Conservation (phyloP, 768 basidiomycete species). For the Gymnopilus dilepis region DNA sequence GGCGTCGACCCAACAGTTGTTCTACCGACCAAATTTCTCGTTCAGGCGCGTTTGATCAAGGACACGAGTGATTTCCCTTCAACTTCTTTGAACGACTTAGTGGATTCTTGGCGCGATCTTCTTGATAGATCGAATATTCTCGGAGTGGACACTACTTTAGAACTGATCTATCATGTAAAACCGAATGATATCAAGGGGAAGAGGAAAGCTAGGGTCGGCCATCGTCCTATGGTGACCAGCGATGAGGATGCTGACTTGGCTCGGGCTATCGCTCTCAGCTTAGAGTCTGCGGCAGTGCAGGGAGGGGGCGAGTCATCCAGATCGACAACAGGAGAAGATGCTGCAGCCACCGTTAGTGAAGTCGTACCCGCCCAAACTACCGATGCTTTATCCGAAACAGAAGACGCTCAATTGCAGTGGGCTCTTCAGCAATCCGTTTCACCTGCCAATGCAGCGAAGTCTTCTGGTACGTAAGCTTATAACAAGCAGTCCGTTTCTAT, state of each 20-base stretch:
- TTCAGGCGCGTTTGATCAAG: constrained; percentile 40
- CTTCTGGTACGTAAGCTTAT: background rate
- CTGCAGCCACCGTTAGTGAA: background rate
- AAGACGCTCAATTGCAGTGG: constrained; percentile 15
- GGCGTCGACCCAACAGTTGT: constrained; percentile 44
- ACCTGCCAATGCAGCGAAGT: background rate
- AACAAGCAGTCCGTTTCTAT: background rate
- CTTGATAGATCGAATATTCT: constrained; percentile 34
- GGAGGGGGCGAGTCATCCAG: constrained; percentile 5
- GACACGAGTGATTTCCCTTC: constrained; percentile 25
- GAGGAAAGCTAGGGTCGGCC: constrained; percentile 10
- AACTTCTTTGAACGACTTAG: constrained; percentile 46
- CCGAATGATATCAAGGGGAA: constrained; percentile 28
- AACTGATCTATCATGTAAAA: constrained; percentile 58
- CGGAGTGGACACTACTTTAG: constrained; percentile 45
- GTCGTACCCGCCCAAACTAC: background rate
- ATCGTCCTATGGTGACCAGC: background rate
- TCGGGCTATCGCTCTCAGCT: constrained; percentile 25
- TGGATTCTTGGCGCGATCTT: constrained; percentile 34
- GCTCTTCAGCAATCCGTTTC: constrained; percentile 16
- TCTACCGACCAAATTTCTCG: constrained; percentile 59
- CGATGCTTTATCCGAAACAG: background rate
- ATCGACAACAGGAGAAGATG: background rate
- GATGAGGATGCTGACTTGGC: constrained; percentile 21
- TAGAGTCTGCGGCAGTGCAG: constrained; percentile 6